Percentiles rank a stretch among this genome's conserved stretches.
These are phyloP conservation scores for Aspergillus avenaceus DNA, from an alignment of 495 filamentous ascomycete species.

Conservation along the genomic window DNA sequence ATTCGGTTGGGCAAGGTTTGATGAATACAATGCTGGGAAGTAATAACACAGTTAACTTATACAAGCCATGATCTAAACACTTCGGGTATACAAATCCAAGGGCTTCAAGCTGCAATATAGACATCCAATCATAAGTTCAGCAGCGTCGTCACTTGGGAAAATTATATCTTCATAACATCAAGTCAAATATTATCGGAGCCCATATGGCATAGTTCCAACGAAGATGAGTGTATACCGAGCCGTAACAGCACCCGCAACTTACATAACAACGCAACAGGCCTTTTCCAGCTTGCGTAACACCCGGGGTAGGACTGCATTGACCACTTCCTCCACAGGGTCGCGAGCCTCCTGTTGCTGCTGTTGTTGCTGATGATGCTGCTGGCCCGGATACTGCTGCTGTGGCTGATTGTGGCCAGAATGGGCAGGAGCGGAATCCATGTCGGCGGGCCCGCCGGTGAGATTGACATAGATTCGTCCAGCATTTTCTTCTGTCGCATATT, in stretches of 20 bases:
- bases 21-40: not conserved
- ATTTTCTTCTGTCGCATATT: slow-evolving; percentile 82
- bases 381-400: slow-evolving; percentile 25
- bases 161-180: not conserved
- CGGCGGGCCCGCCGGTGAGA: slow-evolving; percentile 56
- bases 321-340: slow-evolving; percentile 60
- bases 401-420: slow-evolving; percentile 30
- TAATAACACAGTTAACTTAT: not conserved
- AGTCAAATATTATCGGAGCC: not conserved
- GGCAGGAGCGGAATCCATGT: slow-evolving; percentile 45
- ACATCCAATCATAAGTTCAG: not conserved
- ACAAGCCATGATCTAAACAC: not conserved
- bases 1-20: not conserved
- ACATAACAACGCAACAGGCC: slow-evolving; percentile 80
- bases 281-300: slow-evolving; percentile 61
- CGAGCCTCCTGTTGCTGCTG: slow-evolving; percentile 46
- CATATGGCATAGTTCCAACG: not conserved
- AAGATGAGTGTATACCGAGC: not conserved
- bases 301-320: slow-evolving; percentile 56
- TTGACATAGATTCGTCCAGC: slow-evolving; percentile 77
- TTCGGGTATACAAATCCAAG: slow-evolving; percentile 11
- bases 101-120: not conserved
- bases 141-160: not conserved
- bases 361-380: slow-evolving; percentile 27
- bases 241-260: slow-evolving; percentile 12